Percentiles rank a stretch among this genome's conserved stretches.
Conservation (phyloP, 1,139 yeast genomes). For the Candida pseudoviswanathii region DNA sequence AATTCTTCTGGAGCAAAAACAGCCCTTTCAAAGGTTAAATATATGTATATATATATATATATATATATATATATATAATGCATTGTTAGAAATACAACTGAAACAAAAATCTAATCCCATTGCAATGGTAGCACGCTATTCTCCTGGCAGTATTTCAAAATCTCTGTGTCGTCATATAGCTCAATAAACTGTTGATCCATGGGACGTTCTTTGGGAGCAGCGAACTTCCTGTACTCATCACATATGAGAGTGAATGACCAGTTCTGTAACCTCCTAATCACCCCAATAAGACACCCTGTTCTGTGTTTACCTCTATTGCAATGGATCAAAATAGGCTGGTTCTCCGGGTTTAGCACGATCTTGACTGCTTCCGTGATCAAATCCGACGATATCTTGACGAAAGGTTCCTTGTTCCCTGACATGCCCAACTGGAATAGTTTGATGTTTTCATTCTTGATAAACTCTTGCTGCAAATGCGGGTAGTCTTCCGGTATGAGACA, state of each 20-base stretch:
- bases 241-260: slow-evolving; percentile 94
- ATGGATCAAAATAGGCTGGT: slow-evolving; percentile 90
- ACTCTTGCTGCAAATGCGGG: slow-evolving; percentile 72
- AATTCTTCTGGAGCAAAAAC: slow-evolving; percentile 51
- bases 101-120: slow-evolving; percentile 47
- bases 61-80: neutral
- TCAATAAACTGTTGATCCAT: slow-evolving; percentile 95
- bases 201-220: slow-evolving; percentile 93
- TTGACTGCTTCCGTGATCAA: slow-evolving; percentile 79
- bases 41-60: slow-evolving; percentile 1
- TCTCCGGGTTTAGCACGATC: slow-evolving; percentile 76
- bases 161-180: slow-evolving; percentile 69
- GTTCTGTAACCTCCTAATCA: slow-evolving; percentile 79
- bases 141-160: slow-evolving; percentile 52
- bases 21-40: slow-evolving; percentile 12
- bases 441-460: slow-evolving; percentile 62
- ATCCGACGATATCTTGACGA: slow-evolving; percentile 79
- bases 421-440: slow-evolving; percentile 83
- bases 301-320: slow-evolving; percentile 97
- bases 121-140: slow-evolving; percentile 64
- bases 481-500: slow-evolving; percentile 91
- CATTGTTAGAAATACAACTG: neutral
- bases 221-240: slow-evolving; percentile 91
- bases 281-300: slow-evolving; percentile 95
- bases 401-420: slow-evolving; percentile 96